phyloP scores from a whole-genome alignment of 805 yeast species.

The Zygotorulaspora sp. region DNA sequence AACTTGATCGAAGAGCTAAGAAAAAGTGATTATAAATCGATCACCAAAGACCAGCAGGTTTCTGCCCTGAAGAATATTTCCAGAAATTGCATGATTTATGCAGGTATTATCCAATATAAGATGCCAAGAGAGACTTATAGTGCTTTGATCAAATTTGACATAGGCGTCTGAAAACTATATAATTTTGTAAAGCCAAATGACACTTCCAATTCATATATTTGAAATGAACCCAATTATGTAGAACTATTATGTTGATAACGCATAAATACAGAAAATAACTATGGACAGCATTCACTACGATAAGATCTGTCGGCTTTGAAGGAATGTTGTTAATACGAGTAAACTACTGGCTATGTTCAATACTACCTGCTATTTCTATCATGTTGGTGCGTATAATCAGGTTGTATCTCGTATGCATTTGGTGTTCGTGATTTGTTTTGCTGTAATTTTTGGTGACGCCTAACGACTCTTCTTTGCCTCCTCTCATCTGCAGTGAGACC shows the following conservation, averaged over 20 bases:
- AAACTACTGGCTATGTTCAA: too few relatives aligned
- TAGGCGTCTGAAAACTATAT: constrained; percentile 34
- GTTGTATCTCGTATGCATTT: constrained; percentile 88
- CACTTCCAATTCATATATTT: too few relatives aligned
- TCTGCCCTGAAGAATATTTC: constrained; percentile 58
- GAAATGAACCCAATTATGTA: too few relatives aligned
- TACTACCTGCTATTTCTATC: constrained; percentile 19
- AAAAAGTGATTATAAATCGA: constrained; percentile 39
- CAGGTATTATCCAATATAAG: constrained; percentile 89
- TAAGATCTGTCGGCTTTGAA: too few relatives aligned
- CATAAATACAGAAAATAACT: neutral
- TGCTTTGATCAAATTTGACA: constrained; percentile 60
- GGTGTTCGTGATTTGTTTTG: constrained; percentile 42
- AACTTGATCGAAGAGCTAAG: constrained; percentile 46
- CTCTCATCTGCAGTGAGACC: constrained; percentile 33
- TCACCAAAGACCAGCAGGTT: constrained; percentile 50
- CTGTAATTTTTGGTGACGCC: constrained; percentile 32
- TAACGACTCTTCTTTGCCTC: constrained; percentile 33
- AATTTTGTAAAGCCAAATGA: too few relatives aligned
- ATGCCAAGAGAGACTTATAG: constrained; percentile 85
- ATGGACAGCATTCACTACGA: too few relatives aligned
- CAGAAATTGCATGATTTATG: constrained; percentile 86
- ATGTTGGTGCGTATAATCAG: constrained; percentile 43
- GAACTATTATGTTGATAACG: too few relatives aligned
- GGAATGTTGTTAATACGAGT: too few relatives aligned